Base-by-base conservation (phyloP, 345 rosid species). In the Citrus medica region DNA sequence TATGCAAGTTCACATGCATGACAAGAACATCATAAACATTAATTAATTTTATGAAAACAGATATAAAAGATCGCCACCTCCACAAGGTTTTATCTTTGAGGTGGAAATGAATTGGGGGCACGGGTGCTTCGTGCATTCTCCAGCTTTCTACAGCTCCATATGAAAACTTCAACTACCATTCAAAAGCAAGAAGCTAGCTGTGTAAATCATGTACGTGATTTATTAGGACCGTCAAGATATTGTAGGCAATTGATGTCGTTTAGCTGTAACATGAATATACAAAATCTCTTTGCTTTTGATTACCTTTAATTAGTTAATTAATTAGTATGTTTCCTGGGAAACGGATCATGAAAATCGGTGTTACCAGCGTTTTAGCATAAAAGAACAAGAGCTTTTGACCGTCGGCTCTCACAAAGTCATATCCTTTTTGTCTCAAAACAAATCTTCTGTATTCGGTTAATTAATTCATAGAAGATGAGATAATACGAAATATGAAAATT, bases 341-440 rank as follows among this genome's bases (percentile, higher is more conserved):
- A 62, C 53, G 83, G 42, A 9, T 67, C 82, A 37, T 74, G 58
- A 76, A 76, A 80, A 78, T 80, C 67, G 86, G 85, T 79, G 76
- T 75, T 33, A 35, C 24, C n/a, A 77, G 68, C 78, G 78, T 80
- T 81, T 66, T 42, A 30, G 68, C 78, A 81, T 79, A 77, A 84
- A 83, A 82, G 84, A 83, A 72, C 67, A 68, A 73, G n/a, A 40
- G 69, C 84, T 85, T 87, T 87, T 85, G 86, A 87, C 86, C 84
- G 19, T 69, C 73, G 4, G 1, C 30, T 59, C 53, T 9, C 61
- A 78, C 64, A 78, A 73, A 25, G 40, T 4, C 61, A 19, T 33
- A 32, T 32, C 69, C 40, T 33, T 35, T 21, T 66, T 33, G 46
- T 33, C 69, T 5, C 33, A 19, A 8, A 9, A 35, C 24, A 33